Evolutionary conservation across 2,329 filamentous ascomycete genomes (phyloP).

Genomic region (Coniochaeta sp.): DNA sequence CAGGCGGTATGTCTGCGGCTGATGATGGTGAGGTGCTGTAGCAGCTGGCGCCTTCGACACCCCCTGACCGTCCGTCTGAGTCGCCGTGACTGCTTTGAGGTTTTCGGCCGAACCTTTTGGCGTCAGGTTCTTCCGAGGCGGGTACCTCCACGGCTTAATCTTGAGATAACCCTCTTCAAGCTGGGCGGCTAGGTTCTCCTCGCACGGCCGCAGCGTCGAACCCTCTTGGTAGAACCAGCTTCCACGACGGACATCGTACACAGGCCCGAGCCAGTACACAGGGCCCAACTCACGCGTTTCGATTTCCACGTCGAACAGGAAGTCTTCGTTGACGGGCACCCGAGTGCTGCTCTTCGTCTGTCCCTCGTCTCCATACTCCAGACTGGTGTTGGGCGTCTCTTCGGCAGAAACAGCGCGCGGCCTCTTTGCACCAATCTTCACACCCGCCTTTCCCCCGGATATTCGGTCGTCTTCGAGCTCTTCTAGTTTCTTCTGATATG

Average conservation of each 20-base stretch:
- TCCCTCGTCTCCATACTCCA: conserved; percentile 10
- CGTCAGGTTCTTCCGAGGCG: conserved; percentile 33
- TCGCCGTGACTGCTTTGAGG: conserved; percentile 32
- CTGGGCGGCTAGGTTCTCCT: conserved; percentile 87
- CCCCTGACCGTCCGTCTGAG: conserved; percentile 16
- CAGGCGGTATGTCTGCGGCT: conserved; percentile 68
- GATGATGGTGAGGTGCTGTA: conserved; percentile 24
- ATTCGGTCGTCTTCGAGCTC: conserved; percentile 44
- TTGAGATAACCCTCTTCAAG: conserved; percentile 92
- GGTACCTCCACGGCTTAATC: conserved; percentile 71
- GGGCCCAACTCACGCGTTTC: conserved; percentile 75
- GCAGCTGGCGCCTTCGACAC: conserved; percentile 18
- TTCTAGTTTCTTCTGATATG: conserved; percentile 73
- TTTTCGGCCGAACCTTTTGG: conserved; percentile 53
- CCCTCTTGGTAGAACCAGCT: conserved; percentile 96
- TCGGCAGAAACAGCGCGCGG: conserved; percentile 19
- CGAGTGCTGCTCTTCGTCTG: conserved; percentile 17
- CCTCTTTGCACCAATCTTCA: conserved; percentile 22
- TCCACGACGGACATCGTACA: conserved; percentile 74
- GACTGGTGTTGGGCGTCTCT: conserved; percentile 17
- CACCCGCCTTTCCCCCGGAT: conserved; percentile 10
- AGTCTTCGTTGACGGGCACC: conserved; percentile 80
- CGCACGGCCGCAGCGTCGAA: conserved; percentile 69
- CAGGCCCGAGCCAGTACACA: conserved; percentile 85
- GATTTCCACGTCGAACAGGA: conserved; percentile 87